Conservation (phyloP, 2,329 filamentous ascomycete species). For the Sclerotinia spermophila region DNA sequence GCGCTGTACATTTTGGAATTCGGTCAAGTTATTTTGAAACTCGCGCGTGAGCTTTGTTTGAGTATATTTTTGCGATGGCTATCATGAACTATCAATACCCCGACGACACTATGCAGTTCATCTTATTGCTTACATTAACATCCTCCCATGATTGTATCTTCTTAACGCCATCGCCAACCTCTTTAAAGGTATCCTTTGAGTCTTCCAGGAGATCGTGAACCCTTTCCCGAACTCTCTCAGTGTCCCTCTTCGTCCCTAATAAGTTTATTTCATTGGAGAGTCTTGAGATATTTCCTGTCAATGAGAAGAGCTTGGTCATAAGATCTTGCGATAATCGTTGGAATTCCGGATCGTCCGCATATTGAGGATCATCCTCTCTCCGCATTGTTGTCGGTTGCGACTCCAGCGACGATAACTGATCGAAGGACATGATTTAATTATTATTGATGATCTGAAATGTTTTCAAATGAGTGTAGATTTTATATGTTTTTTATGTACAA, state of each 20-base stretch:
- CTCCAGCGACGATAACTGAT: constrained; percentile 80
- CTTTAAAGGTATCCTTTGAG: constrained; percentile 80
- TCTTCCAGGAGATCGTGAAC: constrained; percentile 86
- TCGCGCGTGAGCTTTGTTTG: constrained; percentile 93
- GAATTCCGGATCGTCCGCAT: constrained; percentile 92
- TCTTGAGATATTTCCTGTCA: constrained; percentile 83
- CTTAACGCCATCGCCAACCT: constrained; percentile 91
- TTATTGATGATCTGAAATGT: background rate
- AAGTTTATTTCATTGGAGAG: constrained; percentile 80
- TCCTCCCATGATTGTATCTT: constrained; percentile 84
- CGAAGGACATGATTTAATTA: constrained; percentile 72
- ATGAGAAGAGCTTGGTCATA: constrained; percentile 82
- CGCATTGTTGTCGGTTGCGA: constrained; percentile 69
- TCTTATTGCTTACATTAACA: constrained; percentile 58
- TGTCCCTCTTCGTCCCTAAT: constrained; percentile 87
- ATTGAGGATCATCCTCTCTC: constrained; percentile 67
- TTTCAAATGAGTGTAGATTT: background rate
- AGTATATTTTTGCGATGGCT: constrained; percentile 95
- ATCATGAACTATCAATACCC: constrained; percentile 19
- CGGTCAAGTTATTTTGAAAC: constrained; percentile 81
- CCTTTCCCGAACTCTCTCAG: constrained; percentile 82
- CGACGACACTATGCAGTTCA: constrained; percentile 21
- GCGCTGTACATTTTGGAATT: constrained; percentile 91
- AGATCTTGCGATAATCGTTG: constrained; percentile 75
- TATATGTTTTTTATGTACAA: background rate